Percentiles rank a stretch among this genome's conserved stretches.
These are phyloP conservation scores for Pseudocercospora vitis DNA, from an alignment of 2,329 filamentous ascomycete species.

Conservation along the genomic window DNA sequence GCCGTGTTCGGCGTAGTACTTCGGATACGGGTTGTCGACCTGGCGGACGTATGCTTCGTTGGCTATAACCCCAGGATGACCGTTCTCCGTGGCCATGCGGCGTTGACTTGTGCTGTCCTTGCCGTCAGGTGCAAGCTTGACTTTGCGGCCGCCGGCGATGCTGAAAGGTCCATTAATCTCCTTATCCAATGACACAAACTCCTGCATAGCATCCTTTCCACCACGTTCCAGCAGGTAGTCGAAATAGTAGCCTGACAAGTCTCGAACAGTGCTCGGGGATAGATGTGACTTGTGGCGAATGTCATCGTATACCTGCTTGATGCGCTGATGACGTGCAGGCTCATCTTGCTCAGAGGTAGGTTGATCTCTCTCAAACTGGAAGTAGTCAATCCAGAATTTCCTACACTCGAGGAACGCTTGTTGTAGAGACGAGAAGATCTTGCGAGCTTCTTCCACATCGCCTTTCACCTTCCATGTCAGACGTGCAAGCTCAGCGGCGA, in stretches of 20 bases:
- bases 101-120: background rate
- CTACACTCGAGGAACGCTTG: constrained; percentile 82
- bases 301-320: constrained; percentile 77
- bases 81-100: constrained; percentile 2
- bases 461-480: constrained; percentile 87
- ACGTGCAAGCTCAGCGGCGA: constrained; percentile 85
- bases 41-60: background rate
- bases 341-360: constrained; percentile 67
- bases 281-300: constrained; percentile 73
- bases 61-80: background rate
- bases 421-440: constrained; percentile 77
- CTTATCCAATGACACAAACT: constrained; percentile 78
- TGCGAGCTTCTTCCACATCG: constrained; percentile 70
- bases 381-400: constrained; percentile 85
- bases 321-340: constrained; percentile 64
- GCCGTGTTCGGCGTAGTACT: background rate
- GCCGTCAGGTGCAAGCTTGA: constrained; percentile 3
- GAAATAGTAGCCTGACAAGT: constrained; percentile 77
- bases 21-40: background rate
- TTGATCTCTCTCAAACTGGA: constrained; percentile 85
- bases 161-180: constrained; percentile 73
- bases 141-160: constrained; percentile 8
- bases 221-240: constrained; percentile 80
- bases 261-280: constrained; percentile 65
- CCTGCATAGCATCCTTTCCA: constrained; percentile 78